These are phyloP conservation scores for Parathielavia appendiculata DNA, from an alignment of 495 filamentous ascomycete genomes.

Conservation along the genomic window DNA sequence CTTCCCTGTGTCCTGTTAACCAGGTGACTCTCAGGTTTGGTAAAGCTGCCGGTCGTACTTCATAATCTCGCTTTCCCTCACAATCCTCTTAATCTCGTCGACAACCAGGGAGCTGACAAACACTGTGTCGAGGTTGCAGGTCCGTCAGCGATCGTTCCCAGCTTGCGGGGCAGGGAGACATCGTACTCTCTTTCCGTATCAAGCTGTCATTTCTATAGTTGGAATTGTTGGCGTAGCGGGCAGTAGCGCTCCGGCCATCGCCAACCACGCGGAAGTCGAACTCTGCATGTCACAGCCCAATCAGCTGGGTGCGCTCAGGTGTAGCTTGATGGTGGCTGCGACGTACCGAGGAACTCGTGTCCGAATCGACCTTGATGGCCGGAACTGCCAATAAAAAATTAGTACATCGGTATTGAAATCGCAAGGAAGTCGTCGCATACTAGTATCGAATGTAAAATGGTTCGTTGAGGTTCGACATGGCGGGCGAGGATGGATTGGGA, in stretches of 20 bases:
- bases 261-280: constrained; percentile 93
- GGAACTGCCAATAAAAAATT: constrained; percentile 58
- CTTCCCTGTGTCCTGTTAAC: constrained; percentile 63
- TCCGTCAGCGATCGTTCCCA: not conserved
- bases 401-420: not conserved
- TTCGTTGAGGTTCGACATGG: constrained; percentile 49
- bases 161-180: not conserved
- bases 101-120: constrained; percentile 92
- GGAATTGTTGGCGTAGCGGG: constrained; percentile 98
- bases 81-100: constrained; percentile 90
- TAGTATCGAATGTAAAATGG: constrained; percentile 98
- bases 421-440: constrained; percentile 45
- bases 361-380: constrained; percentile 97
- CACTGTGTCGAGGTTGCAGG: constrained; percentile 54
- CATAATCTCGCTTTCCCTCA: constrained; percentile 97
- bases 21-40: constrained; percentile 5
- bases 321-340: not conserved
- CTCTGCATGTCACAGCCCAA: constrained; percentile 49
- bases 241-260: constrained; percentile 90
- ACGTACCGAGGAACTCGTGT: constrained; percentile 92
- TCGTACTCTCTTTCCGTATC: constrained; percentile 98
- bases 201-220: constrained; percentile 99
- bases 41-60: constrained; percentile 55
- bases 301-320: constrained; percentile 13
- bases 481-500: constrained; percentile 15